Percentiles rank a stretch among this genome's conserved stretches.
These are phyloP conservation scores for Sarocladium strictum DNA, from an alignment of 2,329 filamentous ascomycete genomes.

Conservation along the genomic window DNA sequence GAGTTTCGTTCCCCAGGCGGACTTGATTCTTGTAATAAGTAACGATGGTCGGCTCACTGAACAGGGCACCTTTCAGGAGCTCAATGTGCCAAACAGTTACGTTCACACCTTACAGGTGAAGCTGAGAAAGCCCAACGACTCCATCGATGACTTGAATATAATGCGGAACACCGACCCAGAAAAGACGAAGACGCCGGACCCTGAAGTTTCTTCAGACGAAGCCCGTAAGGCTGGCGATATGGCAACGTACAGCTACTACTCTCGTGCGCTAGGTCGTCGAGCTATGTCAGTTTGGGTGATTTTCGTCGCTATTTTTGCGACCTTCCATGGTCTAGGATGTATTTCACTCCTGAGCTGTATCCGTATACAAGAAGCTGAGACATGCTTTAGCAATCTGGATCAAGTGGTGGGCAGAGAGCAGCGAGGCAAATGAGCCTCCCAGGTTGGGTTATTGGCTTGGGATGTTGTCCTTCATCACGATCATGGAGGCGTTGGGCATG, in stretches of 20 bases:
- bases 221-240: not conserved
- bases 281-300: not conserved
- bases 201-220: not conserved
- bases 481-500: not conserved
- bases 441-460: slow-evolving; percentile 25
- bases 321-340: not conserved
- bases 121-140: not conserved
- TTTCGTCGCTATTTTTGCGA: not conserved
- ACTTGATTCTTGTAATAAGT: slow-evolving; percentile 12
- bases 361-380: not conserved
- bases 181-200: slow-evolving; percentile 4
- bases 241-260: not conserved
- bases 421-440: slow-evolving; percentile 30
- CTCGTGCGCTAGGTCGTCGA: not conserved
- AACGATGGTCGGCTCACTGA: slow-evolving; percentile 13
- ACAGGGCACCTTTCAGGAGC: slow-evolving; percentile 23
- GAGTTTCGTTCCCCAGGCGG: slow-evolving; percentile 17
- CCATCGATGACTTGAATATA: not conserved
- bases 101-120: slow-evolving; percentile 11
- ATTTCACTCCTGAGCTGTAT: not conserved
- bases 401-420: slow-evolving; percentile 17
- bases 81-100: not conserved
- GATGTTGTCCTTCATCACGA: slow-evolving; percentile 13
- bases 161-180: slow-evolving; percentile 20
- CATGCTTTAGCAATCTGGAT: not conserved